A percentile compares a stretch with the other conserved stretches of the same genome.
Conservation (phyloP, 2,329 filamentous ascomycete species). For the Talaromyces sp. region DNA sequence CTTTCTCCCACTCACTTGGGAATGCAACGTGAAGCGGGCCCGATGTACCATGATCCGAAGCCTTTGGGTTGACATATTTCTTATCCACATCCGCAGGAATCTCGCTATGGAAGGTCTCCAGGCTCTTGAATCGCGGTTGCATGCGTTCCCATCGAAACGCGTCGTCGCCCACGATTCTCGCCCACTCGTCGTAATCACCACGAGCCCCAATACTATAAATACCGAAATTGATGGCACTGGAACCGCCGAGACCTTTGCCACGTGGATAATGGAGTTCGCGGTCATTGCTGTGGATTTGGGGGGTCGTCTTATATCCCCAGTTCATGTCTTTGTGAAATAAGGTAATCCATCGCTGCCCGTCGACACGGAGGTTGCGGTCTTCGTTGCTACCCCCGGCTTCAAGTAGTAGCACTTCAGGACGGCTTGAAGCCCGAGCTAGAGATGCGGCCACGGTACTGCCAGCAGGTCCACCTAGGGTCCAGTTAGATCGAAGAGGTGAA, state of each 20-base stretch:
- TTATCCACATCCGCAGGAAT: slow-evolving; percentile 33
- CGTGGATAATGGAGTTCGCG: slow-evolving; percentile 48
- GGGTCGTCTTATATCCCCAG: slow-evolving; percentile 49
- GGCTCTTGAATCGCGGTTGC: slow-evolving; percentile 45
- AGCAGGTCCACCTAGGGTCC: slow-evolving; percentile 52
- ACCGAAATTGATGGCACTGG: slow-evolving; percentile 52
- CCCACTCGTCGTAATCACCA: slow-evolving; percentile 61
- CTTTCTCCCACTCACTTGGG: slow-evolving; percentile 46
- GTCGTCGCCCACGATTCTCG: slow-evolving; percentile 51
- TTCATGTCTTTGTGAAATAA: slow-evolving; percentile 49
- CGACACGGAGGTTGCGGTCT: slow-evolving; percentile 44
- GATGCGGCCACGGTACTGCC: slow-evolving; percentile 53
- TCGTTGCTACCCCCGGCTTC: slow-evolving; percentile 55
- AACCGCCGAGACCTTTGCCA: slow-evolving; percentile 50
- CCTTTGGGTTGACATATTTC: slow-evolving; percentile 46
- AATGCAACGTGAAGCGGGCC: slow-evolving; percentile 49
- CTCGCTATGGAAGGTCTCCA: slow-evolving; percentile 51
- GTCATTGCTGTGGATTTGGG: slow-evolving; percentile 42
- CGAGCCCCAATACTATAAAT: slow-evolving; percentile 52
- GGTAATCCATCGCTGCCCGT: slow-evolving; percentile 53
- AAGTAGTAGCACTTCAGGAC: slow-evolving; percentile 54
- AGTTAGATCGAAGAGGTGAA: neutral
- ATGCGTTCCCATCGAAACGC: slow-evolving; percentile 53
- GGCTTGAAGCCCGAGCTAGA: slow-evolving; percentile 45
- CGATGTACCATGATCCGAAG: slow-evolving; percentile 44